These are phyloP conservation scores for Setaria viridis DNA, from an alignment of 202 grass and related monocot species.

Conservation along the genomic window DNA sequence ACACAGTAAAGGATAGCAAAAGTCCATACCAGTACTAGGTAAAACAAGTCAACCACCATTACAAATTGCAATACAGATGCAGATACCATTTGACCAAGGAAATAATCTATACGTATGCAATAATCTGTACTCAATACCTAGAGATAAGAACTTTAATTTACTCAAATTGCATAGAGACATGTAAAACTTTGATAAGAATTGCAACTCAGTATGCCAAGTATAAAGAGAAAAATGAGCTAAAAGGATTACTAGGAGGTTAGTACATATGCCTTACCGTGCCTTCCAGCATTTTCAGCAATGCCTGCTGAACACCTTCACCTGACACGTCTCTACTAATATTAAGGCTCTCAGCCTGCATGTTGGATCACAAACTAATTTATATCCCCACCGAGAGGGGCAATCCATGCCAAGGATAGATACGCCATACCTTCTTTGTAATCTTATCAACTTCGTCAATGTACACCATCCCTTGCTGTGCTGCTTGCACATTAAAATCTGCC, in stretches of 20 bases:
- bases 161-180: not conserved
- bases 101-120: conserved; percentile 17
- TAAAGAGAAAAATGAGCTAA: conserved; percentile 26
- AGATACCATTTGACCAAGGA: not conserved
- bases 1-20: not conserved
- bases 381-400: conserved; percentile 13
- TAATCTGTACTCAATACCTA: conserved; percentile 3
- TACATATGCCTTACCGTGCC: conserved; percentile 79
- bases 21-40: not conserved
- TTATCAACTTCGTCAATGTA: conserved; percentile 99
- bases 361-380: conserved; percentile 43
- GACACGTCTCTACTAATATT: conserved; percentile 99
- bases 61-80: conserved; percentile 17
- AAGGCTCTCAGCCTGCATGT: conserved; percentile 91
- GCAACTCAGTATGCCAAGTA: conserved; percentile 13
- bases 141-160: not conserved
- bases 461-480: conserved; percentile 99
- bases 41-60: conserved; percentile 9
- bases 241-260: conserved; percentile 29
- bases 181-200: not conserved
- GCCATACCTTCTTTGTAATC: conserved; percentile 91
- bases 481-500: conserved; percentile 99
- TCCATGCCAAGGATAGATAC: conserved; percentile 22
- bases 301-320: conserved; percentile 99
- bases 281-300: conserved; percentile 99